These are phyloP conservation scores for Pythium phragmitis DNA, from an alignment of 352 stramenopile species.

Conservation along the genomic window DNA sequence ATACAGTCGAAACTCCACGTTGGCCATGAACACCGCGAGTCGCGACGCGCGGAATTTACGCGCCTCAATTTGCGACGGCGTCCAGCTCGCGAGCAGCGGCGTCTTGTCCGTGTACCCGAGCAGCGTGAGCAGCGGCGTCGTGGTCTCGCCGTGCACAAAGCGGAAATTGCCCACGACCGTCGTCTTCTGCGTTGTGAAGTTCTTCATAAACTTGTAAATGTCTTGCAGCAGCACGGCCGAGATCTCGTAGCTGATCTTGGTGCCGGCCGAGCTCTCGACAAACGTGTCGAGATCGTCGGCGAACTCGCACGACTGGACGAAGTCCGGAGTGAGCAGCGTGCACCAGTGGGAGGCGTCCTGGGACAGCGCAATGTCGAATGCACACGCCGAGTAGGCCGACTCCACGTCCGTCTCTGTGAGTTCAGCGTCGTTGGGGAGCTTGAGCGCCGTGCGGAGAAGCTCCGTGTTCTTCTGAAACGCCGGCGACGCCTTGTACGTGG, in stretches of 20 bases:
- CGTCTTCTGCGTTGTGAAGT: constrained; percentile 19
- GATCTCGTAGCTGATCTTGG: constrained; percentile 33
- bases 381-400: constrained; percentile 23
- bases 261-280: constrained; percentile 21
- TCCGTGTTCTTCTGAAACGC: constrained; percentile 23
- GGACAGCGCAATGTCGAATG: constrained; percentile 23
- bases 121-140: constrained; percentile 28
- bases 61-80: constrained; percentile 8
- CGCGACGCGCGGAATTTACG: constrained; percentile 26
- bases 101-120: constrained; percentile 28
- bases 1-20: constrained; percentile 32
- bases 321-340: constrained; percentile 20
- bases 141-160: constrained; percentile 31
- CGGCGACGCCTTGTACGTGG: constrained; percentile 12
- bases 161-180: constrained; percentile 30
- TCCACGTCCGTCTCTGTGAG: constrained; percentile 20
- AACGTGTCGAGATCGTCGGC: constrained; percentile 27
- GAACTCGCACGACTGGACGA: constrained; percentile 27
- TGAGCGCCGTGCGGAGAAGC: constrained; percentile 10
- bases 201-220: constrained; percentile 13
- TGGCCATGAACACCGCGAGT: constrained; percentile 22
- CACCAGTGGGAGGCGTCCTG: constrained; percentile 26
- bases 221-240: constrained; percentile 25
- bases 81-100: constrained; percentile 13
- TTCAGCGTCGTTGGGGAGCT: constrained; percentile 14